Evolutionary conservation across 257 asterid genomes (phyloP).

Genomic region (Scutellaria baicalensis): DNA sequence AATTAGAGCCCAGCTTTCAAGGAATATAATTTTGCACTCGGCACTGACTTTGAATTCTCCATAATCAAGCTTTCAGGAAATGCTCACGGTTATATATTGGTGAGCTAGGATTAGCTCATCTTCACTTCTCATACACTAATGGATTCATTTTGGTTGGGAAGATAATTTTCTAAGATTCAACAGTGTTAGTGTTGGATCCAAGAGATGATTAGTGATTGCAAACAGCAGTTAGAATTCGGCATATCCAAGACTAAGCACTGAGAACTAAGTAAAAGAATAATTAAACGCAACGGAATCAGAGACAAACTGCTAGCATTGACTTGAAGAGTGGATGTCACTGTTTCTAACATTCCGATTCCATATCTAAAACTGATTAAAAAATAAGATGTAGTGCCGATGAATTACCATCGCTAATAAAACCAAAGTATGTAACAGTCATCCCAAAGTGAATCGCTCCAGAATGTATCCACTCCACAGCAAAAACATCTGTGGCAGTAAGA

Average conservation of each 20-base stretch:
- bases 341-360: background rate
- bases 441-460: constrained; percentile 93
- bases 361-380: background rate
- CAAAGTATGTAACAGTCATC: constrained; percentile 86
- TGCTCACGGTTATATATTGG: background rate
- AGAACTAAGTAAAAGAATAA: background rate
- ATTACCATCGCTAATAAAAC: constrained; percentile 92
- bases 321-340: background rate
- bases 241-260: constrained; percentile 4
- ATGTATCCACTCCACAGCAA: constrained; percentile 96
- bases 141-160: too few relatives aligned
- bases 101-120: background rate
- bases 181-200: background rate
- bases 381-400: constrained; percentile 3
- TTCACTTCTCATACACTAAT: background rate
- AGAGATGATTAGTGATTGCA: background rate
- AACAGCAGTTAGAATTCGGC: background rate
- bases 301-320: background rate
- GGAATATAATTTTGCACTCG: too few relatives aligned
- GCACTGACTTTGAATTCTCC: too few relatives aligned
- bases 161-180: too few relatives aligned
- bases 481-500: constrained; percentile 93
- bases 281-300: background rate
- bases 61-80: background rate
- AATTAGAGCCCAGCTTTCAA: too few relatives aligned